Evolutionary conservation across 2,329 filamentous ascomycete genomes (phyloP), one percentile per base, ranked within the genome.

Genomic region (Biscogniauxia marginata): DNA sequence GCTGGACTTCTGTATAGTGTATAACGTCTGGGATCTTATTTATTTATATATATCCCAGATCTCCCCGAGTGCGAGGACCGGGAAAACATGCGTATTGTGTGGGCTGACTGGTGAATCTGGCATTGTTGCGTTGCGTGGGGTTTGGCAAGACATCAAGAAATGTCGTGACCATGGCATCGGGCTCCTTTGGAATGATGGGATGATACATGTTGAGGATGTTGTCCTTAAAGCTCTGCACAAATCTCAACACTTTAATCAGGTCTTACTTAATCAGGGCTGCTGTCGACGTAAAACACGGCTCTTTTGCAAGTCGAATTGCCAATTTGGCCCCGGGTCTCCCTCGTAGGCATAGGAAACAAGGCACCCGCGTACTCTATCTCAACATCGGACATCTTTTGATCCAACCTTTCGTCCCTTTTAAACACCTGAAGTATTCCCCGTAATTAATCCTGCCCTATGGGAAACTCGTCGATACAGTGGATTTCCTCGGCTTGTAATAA

Each of bases 1-100:
- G 65, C 45, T 65, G 71, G 16, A 59, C 56, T 46, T 74, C 75
- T 50, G 69, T 72, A 56, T 84, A 79, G 16, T 77, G 79, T 6
- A 89, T 79, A 2, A 88, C 76, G 50, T 86, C 83, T 0, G 83
- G 83, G 3, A 87, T 77, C 60, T 75, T 77, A 0, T 79, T 77
- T 46, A 77, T 79, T 62, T 81, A 73, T 7, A 78, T 70, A 65
- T n/a, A n/a, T n/a, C n/a, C n/a, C 90, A 93, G 11, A 98, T 89
- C 67, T 91, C 92, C 18, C 95, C 95, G 6, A 99, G 76, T 0
- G 93, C 93, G 53, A 98, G 79, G 1, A 96, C 85, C 3, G 93
- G 79, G 2, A 97, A 80, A 1, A 97, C 84, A 43, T 97, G 80
- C 0, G 92, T 92, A 63, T 90, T 96, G 52, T 86, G 83, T 16